Conservation (phyloP, 2,329 filamentous ascomycete genomes). For the Colletotrichum theobromicola region DNA sequence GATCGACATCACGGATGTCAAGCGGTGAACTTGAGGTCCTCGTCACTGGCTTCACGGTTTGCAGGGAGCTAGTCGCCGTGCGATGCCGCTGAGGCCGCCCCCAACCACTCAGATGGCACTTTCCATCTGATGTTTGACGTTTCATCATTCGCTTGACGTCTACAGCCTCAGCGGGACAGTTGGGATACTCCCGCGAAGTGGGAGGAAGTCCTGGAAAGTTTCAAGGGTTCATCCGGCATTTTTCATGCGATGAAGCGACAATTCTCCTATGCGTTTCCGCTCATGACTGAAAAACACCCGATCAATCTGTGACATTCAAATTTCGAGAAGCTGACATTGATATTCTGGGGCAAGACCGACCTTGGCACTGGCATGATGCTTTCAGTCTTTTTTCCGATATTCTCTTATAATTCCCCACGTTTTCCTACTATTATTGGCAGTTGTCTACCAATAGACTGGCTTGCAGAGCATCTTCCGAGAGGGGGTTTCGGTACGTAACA, state of each 20-base stretch:
- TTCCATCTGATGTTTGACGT: not conserved
- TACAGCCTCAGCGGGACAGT: not conserved
- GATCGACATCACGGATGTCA: not conserved
- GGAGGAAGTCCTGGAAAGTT: not conserved
- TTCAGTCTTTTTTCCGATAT: not conserved
- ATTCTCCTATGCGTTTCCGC: not conserved
- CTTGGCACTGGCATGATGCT: not conserved
- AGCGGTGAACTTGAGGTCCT: not conserved
- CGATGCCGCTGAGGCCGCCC: not conserved
- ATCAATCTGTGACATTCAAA: not conserved
- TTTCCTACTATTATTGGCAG: not conserved
- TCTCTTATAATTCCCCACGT: not conserved
- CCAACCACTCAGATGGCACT: not conserved
- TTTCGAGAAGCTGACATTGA: not conserved
- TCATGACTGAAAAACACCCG: not conserved
- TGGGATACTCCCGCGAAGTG: not conserved
- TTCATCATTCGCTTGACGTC: not conserved
- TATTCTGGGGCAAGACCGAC: not conserved
- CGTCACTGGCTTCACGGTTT: not conserved
- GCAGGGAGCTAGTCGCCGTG: not conserved
- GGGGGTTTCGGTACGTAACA: not conserved
- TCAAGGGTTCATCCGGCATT: not conserved
- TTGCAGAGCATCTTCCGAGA: not conserved
- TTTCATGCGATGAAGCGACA: not conserved
- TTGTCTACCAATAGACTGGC: not conserved